Conservation (phyloP, 768 basidiomycete genomes). For the Pulveroboletus frians region DNA sequence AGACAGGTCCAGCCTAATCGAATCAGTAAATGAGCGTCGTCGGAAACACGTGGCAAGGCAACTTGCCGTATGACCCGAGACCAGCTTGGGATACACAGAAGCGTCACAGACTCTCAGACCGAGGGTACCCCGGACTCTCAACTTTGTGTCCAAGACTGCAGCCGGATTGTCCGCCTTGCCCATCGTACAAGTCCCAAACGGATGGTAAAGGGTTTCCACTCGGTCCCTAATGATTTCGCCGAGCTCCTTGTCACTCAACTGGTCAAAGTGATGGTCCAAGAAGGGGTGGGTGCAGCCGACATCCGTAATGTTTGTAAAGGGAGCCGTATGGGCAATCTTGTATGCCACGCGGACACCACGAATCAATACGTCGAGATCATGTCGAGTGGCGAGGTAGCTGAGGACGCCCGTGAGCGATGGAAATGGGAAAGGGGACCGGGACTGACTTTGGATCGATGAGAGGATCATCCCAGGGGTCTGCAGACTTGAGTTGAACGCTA, state of each 20-base stretch:
- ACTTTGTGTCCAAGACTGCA: conserved; percentile 40
- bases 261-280: conserved; percentile 37
- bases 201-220: conserved; percentile 41
- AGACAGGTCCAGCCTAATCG: conserved; percentile 24
- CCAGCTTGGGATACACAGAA: conserved; percentile 39
- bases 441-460: conserved; percentile 42
- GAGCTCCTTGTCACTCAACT: conserved; percentile 32
- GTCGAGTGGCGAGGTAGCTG: conserved; percentile 40
- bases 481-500: conserved; percentile 36
- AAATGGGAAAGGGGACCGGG: not conserved
- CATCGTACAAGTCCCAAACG: conserved; percentile 35
- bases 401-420: not conserved
- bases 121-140: conserved; percentile 40
- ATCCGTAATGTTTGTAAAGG: conserved; percentile 36
- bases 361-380: conserved; percentile 37
- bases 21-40: not conserved
- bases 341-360: conserved; percentile 38
- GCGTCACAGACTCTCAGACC: conserved; percentile 45
- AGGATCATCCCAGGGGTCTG: conserved; percentile 37
- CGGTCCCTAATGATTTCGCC: conserved; percentile 30
- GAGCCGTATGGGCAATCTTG: conserved; percentile 36
- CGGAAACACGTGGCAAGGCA: not conserved
- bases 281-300: conserved; percentile 22
- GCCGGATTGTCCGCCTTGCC: conserved; percentile 35
- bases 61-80: conserved; percentile 44